Percentiles rank a stretch among this genome's conserved stretches.
phyloP scores from a whole-genome alignment of 148 eudicot species.

The Vaccinium macrocarpon region DNA sequence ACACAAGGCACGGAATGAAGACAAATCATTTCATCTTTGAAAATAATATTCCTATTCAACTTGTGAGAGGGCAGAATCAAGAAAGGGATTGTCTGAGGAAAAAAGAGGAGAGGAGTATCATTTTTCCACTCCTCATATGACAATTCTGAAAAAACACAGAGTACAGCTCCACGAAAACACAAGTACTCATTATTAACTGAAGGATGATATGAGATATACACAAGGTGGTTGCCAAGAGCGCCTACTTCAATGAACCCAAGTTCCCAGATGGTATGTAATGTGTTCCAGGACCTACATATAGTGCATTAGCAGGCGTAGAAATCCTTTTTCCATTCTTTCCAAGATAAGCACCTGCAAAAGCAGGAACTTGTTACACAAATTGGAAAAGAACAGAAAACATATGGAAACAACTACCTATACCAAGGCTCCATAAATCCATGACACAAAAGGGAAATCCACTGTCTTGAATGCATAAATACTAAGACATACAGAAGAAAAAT shows the following conservation, averaged over 20 bases:
- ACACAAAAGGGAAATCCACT: neutral
- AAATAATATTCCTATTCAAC: neutral
- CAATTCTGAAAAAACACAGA: neutral
- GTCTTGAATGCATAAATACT: neutral
- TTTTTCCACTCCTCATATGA: neutral
- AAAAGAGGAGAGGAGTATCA: neutral
- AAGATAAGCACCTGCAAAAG: slow-evolving; percentile 84
- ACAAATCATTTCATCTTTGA: neutral
- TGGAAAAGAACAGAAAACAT: neutral
- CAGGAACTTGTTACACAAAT: slow-evolving; percentile 8
- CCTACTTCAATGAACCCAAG: slow-evolving; percentile 64
- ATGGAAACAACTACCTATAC: neutral
- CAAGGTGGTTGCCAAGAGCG: slow-evolving; percentile 66
- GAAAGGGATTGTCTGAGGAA: neutral
- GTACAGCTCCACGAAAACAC: neutral
- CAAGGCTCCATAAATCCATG: neutral
- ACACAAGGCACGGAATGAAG: neutral
- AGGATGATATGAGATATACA: slow-evolving; percentile 46
- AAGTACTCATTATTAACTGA: neutral
- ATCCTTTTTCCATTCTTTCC: slow-evolving; percentile 91
- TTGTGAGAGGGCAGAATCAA: neutral
- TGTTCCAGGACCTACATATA: slow-evolving; percentile 82
- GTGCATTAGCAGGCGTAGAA: slow-evolving; percentile 86
- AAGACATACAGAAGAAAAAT: neutral
- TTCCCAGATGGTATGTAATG: slow-evolving; percentile 81